Evolutionary conservation across 805 yeast species (phyloP).

Genomic region (Metschnikowia santaceciliae): DNA sequence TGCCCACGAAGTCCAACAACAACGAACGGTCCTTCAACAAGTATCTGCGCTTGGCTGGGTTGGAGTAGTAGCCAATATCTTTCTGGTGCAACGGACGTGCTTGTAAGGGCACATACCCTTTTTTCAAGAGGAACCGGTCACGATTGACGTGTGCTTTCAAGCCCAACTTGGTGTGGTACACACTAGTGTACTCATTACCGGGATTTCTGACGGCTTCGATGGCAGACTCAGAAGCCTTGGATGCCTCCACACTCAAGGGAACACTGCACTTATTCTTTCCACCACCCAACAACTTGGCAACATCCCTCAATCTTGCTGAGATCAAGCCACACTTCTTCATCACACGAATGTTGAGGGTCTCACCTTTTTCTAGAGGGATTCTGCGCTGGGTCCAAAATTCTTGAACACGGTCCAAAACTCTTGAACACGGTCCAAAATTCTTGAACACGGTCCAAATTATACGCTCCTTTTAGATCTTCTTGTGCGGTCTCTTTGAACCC

Average conservation of each 20-base stretch:
- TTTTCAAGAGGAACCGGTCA: conserved; percentile 57
- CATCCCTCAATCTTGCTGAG: conserved; percentile 67
- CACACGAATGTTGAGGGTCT: conserved; percentile 66
- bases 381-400: conserved; percentile 67
- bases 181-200: conserved; percentile 73
- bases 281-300: conserved; percentile 75
- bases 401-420: conserved; percentile 16
- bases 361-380: conserved; percentile 53
- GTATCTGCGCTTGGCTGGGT: conserved; percentile 72
- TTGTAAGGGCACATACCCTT: conserved; percentile 76
- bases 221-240: conserved; percentile 73
- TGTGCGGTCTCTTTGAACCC: conserved; percentile 75
- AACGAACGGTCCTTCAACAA: conserved; percentile 41
- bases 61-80: conserved; percentile 74
- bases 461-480: conserved; percentile 46
- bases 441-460: conserved; percentile 61
- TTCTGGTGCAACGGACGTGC: conserved; percentile 84
- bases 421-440: too few species aligned
- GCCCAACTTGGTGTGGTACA: conserved; percentile 60
- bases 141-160: conserved; percentile 77
- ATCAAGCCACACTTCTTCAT: conserved; percentile 74
- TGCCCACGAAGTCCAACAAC: conserved; percentile 35
- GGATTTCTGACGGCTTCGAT: conserved; percentile 64
- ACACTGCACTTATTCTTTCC: conserved; percentile 48
- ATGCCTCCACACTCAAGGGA: conserved; percentile 75